Percentiles rank a stretch among this genome's conserved stretches.
phyloP scores from a whole-genome alignment of 1,139 yeast genomes.

The Arxiozyma bovina region DNA sequence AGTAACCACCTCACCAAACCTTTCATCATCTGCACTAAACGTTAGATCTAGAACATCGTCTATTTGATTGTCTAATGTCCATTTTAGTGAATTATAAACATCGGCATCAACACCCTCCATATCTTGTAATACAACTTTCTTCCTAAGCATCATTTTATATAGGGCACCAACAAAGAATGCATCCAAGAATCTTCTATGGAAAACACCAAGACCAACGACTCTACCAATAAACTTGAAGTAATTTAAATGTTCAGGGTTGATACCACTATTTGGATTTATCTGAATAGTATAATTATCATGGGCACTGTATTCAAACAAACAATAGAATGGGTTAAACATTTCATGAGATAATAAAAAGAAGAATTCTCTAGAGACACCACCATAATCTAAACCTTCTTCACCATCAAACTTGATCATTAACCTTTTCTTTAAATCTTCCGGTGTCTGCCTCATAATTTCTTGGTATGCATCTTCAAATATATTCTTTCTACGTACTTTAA shows the following conservation, averaged over 20 bases:
- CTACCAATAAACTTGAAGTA: conserved; percentile 97
- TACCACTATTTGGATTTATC: conserved; percentile 95
- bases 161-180: conserved; percentile 97
- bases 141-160: conserved; percentile 93
- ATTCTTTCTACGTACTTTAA: conserved; percentile 93
- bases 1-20: conserved; percentile 87
- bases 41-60: conserved; percentile 79
- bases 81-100: conserved; percentile 83
- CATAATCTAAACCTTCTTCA: conserved; percentile 98
- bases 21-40: conserved; percentile 90
- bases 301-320: conserved; percentile 92
- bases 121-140: conserved; percentile 89
- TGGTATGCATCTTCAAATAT: conserved; percentile 96
- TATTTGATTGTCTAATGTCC: conserved; percentile 93
- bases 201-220: conserved; percentile 94
- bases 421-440: conserved; percentile 94
- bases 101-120: conserved; percentile 99
- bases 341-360: conserved; percentile 94
- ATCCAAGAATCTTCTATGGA: conserved; percentile 95
- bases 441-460: conserved; percentile 97
- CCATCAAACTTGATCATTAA: conserved; percentile 97
- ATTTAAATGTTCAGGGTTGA: conserved; percentile 95
- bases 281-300: conserved; percentile 96
- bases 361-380: conserved; percentile 97
- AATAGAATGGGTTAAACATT: conserved; percentile 97